Base-by-base conservation (phyloP, 148 eudicot species). In the Agrostemma githago region DNA sequence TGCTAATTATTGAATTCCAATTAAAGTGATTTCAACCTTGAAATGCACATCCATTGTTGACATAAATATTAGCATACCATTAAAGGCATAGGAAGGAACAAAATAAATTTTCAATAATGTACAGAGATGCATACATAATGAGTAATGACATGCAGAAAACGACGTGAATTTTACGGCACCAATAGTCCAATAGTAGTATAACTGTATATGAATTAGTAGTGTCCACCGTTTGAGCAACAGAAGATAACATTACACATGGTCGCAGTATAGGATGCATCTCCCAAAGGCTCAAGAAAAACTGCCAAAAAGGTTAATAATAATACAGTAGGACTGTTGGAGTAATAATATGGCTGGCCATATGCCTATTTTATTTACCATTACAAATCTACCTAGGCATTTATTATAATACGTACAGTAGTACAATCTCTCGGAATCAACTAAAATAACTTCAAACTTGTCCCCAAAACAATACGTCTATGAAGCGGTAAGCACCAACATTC, bases 291-390 rank as follows among this genome's bases (percentile, higher is more conserved):
- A 11, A 74, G 3, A 66, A 51, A 11, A 6, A 6, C 56, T 51
- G 3, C 11, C 16, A 51, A 51, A 26, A 26, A 26, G 34, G 34
- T 26, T 26, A 26, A 26, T 26, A 26, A 26, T 26, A 26, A 26
- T 26, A 26, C 34, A 26, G 34, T 26, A 26, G 34, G 34, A 26
- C 34, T 26, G 34, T 26, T 51, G 56, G 16, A 10, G 11, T 10
- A 11, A 51, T 8, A 51, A 53, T 53, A 71, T 80, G 76, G 76
- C 66, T 76, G 72, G 73, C 82, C 76, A 76, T 72, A 59, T 76
- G 8, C 21, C 71, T 41, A 66, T 2, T 67, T 80, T 80, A 72
- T 76, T 80, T 67, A 80, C 83, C 57, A 70, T 34, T 12, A 73
- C 44, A 43, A 43, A 57, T 34, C 34, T 80, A 71, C 72, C 17